Conservation (phyloP, 2,329 filamentous ascomycete genomes). For the Sporothrix schenckii region DNA sequence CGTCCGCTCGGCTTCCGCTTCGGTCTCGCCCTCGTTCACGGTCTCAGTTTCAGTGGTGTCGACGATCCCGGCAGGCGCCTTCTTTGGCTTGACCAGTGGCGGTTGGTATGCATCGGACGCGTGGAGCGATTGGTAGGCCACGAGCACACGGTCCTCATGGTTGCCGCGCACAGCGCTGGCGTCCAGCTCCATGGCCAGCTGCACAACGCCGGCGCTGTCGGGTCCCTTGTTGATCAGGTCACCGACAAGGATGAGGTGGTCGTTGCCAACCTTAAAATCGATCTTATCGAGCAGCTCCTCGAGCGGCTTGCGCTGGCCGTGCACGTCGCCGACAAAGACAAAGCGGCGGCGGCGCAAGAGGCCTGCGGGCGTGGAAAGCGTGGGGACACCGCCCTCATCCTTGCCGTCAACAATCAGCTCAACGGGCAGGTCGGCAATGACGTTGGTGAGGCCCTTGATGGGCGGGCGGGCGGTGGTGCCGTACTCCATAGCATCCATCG, state of each 20-base stretch:
- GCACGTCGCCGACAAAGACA: constrained; percentile 86
- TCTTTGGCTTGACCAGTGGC: neutral
- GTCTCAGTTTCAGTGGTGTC: constrained; percentile 9
- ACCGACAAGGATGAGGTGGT: constrained; percentile 76
- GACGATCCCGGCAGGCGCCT: neutral
- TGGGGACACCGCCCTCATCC: constrained; percentile 32
- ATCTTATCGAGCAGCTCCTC: constrained; percentile 67
- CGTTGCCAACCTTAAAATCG: constrained; percentile 60
- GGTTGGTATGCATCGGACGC: neutral
- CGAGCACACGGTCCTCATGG: constrained; percentile 85
- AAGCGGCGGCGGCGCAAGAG: constrained; percentile 56
- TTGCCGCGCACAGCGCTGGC: constrained; percentile 88
- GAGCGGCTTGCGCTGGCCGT: constrained; percentile 77
- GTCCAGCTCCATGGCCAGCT: constrained; percentile 70
- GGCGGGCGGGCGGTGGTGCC: constrained; percentile 47
- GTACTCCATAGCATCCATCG: constrained; percentile 40
- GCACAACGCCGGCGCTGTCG: constrained; percentile 76
- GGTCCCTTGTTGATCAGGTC: constrained; percentile 87
- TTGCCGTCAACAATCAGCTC: constrained; percentile 39
- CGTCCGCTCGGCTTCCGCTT: constrained; percentile 27
- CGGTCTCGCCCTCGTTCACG: constrained; percentile 13
- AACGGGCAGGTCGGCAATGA: constrained; percentile 42
- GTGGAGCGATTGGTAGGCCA: constrained; percentile 55
- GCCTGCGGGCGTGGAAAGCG: constrained; percentile 41
- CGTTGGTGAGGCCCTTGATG: constrained; percentile 41